Evolutionary conservation across 352 stramenopile species (phyloP).

Genomic region (Phytophthora constricta): DNA sequence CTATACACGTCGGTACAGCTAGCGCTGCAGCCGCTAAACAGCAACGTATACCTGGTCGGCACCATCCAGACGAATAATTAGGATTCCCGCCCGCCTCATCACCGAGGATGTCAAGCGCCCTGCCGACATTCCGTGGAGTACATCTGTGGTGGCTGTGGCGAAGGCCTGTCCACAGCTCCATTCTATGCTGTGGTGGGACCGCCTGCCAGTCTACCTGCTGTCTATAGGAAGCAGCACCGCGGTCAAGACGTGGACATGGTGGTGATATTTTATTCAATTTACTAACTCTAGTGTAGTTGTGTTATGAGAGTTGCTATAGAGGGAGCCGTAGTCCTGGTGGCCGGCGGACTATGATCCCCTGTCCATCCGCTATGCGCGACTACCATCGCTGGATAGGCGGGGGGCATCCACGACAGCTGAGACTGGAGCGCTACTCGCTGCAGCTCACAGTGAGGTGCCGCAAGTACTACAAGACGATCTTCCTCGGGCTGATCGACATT

Average conservation of each 20-base stretch:
- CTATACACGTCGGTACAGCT: conserved; percentile 30
- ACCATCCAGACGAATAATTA: conserved; percentile 22
- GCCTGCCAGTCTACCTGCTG: conserved; percentile 1
- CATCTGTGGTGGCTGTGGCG: background rate
- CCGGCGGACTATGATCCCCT: background rate
- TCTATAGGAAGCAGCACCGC: background rate
- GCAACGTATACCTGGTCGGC: conserved; percentile 15
- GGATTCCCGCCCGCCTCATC: conserved; percentile 1
- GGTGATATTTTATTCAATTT: background rate
- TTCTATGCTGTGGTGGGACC: conserved; percentile 4
- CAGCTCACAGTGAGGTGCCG: background rate
- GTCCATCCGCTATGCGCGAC: background rate
- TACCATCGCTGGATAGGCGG: conserved; percentile 10
- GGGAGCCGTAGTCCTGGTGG: background rate
- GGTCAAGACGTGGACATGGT: background rate
- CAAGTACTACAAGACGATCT: conserved; percentile 29
- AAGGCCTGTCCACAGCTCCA: conserved; percentile 9
- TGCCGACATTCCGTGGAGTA: background rate
- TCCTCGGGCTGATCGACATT: conserved; percentile 28
- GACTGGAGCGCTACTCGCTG: conserved; percentile 17
- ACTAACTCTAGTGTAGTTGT: background rate
- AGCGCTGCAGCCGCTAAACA: too few relatives aligned
- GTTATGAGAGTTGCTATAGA: too few relatives aligned
- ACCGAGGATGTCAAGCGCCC: too few relatives aligned
- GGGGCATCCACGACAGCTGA: conserved; percentile 17